Evolutionary conservation across 2,329 filamentous ascomycete genomes (phyloP).

Genomic region (Emmonsia crescens): DNA sequence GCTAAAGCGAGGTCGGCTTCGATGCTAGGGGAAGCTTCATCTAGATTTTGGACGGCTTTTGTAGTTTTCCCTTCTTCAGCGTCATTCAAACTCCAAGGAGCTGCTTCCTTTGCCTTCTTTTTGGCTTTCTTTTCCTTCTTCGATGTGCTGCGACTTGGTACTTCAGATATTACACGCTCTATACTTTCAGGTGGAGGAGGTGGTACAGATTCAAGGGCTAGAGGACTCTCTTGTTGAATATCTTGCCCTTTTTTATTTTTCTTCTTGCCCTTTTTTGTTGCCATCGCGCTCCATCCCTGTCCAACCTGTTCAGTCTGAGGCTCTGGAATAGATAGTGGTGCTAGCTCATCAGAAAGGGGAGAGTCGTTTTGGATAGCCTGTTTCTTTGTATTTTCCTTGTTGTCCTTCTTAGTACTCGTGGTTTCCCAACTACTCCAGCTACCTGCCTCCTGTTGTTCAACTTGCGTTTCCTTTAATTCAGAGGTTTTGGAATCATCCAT

Average conservation of each 20-base stretch:
- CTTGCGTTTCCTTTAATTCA: background rate
- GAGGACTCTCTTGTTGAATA: background rate
- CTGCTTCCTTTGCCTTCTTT: slow-evolving; percentile 15
- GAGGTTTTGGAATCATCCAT: background rate
- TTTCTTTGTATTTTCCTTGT: slow-evolving; percentile 7
- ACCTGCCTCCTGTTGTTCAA: background rate
- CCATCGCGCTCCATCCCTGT: background rate
- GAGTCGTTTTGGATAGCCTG: slow-evolving; percentile 8
- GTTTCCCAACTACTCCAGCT: background rate
- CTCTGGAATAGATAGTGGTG: background rate
- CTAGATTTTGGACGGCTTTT: background rate
- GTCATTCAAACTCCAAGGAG: background rate
- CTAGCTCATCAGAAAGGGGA: background rate
- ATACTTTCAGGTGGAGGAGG: background rate
- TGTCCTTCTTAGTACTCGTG: background rate
- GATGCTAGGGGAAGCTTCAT: background rate
- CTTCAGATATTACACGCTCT: slow-evolving; percentile 2
- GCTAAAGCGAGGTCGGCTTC: background rate
- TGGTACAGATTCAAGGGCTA: background rate
- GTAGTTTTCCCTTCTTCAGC: background rate
- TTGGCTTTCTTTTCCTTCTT: slow-evolving; percentile 15
- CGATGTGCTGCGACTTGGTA: slow-evolving; percentile 12
- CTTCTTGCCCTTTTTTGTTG: slow-evolving; percentile 12
- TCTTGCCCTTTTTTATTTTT: slow-evolving; percentile 7
- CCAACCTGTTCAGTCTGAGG: background rate